These are phyloP conservation scores for Taphrina sp. DNA, from an alignment of 1,139 yeast genomes.

Conservation along the genomic window DNA sequence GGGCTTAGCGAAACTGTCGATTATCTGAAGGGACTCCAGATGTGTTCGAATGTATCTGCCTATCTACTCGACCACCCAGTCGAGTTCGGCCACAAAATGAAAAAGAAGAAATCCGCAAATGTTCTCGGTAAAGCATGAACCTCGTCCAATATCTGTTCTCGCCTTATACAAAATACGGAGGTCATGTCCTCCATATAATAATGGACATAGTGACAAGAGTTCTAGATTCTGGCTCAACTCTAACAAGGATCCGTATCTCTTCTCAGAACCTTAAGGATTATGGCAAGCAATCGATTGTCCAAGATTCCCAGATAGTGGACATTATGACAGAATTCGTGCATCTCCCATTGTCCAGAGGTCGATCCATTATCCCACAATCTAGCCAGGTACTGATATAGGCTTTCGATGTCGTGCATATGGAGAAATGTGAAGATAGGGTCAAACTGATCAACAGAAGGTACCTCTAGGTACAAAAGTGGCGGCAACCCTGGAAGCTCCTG, in stretches of 20 bases:
- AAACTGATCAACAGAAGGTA: background rate
- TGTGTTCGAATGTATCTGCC: conserved; percentile 22
- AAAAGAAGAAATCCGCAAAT: background rate
- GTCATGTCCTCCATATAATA: too few species aligned
- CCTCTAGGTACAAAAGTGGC: background rate
- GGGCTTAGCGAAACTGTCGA: conserved; percentile 7
- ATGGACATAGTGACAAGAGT: too few species aligned
- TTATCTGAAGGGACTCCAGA: conserved; percentile 17
- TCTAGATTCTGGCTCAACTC: too few species aligned
- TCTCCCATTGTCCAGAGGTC: background rate
- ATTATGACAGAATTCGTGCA: background rate
- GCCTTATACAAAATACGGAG: too few species aligned
- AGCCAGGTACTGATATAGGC: background rate
- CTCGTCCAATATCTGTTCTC: too few species aligned
- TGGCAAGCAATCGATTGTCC: too few species aligned
- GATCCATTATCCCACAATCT: background rate
- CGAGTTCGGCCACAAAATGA: background rate
- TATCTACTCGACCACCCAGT: conserved; percentile 5
- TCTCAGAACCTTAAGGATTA: too few species aligned
- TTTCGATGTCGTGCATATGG: conserved; percentile 3
- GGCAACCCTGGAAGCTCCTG: background rate
- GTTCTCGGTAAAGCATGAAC: too few species aligned
- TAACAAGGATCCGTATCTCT: too few species aligned
- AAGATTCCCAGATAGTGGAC: conserved; percentile 3
- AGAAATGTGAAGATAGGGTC: conserved; percentile 3